Base-by-base conservation (phyloP, 805 yeast genomes). In the Wickerhamomyces canadensis region DNA sequence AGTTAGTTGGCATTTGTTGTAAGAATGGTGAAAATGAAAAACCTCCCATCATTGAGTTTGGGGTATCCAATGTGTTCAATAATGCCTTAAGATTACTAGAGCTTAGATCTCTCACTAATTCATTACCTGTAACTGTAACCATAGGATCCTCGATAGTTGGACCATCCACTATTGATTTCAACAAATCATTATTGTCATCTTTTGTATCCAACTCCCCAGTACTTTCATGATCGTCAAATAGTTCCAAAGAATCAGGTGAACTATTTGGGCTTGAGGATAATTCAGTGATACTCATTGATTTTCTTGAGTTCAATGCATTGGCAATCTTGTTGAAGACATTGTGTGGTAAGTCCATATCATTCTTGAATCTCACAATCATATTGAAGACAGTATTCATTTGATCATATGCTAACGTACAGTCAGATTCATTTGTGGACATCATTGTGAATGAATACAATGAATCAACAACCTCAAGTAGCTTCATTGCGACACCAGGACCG, bases 401-500 rank as follows among this genome's bases (percentile, higher is more conserved):
- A 27, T 45, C 48, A 32, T 38, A 45, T 1, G 52, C 54, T 16
- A 40, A 17, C 5, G 35, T 21, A 1, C 43, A 25, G 12, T 49
- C 51, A 2, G 21, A 33, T 25, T 36, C 33, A 11, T 42, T 38
- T 2, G 39, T 38, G 9, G 55, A 33, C 35, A 45, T 36, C 24
- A 45, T 29, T 11, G 44, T 44, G 28, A 42, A 46, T 4, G 43
- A 37, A 36, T 46, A 47, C 11, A 51, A 19, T 1, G 55, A 47
- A 29, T 51, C 51, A n/a, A 51, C 52, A 31, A 51, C 46, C 26
- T 49, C 52, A 19, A 49, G 27, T 15, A 51, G 17, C 32, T 51
- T 51, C 19, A 39, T 40, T 5, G 48, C 41, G 5, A 47, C 54
- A 33, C 52, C 54, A 7, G 54, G 55, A 2, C 55, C 55, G 33